These are phyloP conservation scores for Dictyostelium citrinum DNA, from an alignment of 78 protist genomes.

Conservation along the genomic window DNA sequence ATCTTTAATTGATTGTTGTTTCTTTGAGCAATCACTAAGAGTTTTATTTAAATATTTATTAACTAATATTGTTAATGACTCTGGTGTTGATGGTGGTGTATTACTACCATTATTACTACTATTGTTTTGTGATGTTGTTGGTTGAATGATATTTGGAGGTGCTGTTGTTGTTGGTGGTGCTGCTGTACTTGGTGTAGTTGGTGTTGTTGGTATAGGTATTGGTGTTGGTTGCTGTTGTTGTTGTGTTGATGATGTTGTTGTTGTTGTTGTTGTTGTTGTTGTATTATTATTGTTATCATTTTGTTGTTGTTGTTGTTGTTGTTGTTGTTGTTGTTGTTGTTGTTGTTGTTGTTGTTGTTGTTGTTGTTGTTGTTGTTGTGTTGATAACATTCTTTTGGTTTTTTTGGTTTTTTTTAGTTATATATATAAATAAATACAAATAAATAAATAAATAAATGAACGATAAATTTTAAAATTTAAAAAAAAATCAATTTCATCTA, in stretches of 20 bases:
- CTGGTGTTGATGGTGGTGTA: slow-evolving; percentile 25
- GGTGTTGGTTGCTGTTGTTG: neutral
- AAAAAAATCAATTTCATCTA: neutral
- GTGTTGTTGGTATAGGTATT: neutral
- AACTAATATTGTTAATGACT: neutral
- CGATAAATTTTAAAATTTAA: neutral
- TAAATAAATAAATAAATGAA: neutral
- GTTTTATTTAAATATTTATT: slow-evolving; percentile 34
- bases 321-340: neutral
- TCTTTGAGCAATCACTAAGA: slow-evolving; percentile 39
- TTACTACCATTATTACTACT: neutral
- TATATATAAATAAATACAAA: neutral
- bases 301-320: neutral
- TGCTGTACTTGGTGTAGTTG: neutral
- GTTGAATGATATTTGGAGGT: neutral
- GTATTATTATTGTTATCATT: no score
- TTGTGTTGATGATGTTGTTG: neutral
- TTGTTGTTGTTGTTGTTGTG: neutral
- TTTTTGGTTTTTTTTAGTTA: neutral
- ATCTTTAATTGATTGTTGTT: slow-evolving; percentile 56
- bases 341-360: no score
- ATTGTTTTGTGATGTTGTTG: neutral
- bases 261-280: neutral
- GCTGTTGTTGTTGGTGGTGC: neutral
- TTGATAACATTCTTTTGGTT: neutral